Percentiles rank a stretch among this genome's conserved stretches.
Evolutionary conservation across 345 rosid species (phyloP).

Genomic region (Rhizophora mangle): DNA sequence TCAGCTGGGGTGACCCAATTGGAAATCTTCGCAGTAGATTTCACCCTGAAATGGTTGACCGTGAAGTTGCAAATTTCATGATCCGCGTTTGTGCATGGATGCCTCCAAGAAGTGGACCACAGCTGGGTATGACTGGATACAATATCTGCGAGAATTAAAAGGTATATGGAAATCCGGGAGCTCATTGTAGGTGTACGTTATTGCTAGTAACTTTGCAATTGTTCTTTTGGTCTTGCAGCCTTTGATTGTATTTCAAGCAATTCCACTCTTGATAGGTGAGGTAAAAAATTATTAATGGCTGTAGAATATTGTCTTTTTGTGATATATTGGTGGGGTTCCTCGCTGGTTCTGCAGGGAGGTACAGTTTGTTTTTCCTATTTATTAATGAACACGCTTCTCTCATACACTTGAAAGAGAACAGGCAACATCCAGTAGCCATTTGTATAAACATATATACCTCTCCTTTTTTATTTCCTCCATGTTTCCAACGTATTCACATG

Average conservation of each 20-base stretch:
- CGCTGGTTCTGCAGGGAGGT: slow-evolving; percentile 23
- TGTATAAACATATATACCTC: too few relatives aligned
- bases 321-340: slow-evolving; percentile 20
- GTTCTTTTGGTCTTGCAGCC: not conserved
- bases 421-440: too few relatives aligned
- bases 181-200: slow-evolving; percentile 30
- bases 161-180: slow-evolving; percentile 26
- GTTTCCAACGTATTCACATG: too few relatives aligned
- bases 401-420: too few relatives aligned
- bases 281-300: slow-evolving; percentile 11
- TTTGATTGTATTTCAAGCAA: slow-evolving; percentile 14
- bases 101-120: slow-evolving; percentile 96
- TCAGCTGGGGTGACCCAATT: slow-evolving; percentile 92
- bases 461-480: too few relatives aligned
- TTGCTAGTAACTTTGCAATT: slow-evolving; percentile 13
- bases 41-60: slow-evolving; percentile 91
- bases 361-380: slow-evolving; percentile 1
- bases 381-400: too few relatives aligned
- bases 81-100: slow-evolving; percentile 67
- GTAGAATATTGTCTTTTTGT: slow-evolving; percentile 4
- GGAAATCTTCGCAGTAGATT: slow-evolving; percentile 93
- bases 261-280: slow-evolving; percentile 16
- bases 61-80: slow-evolving; percentile 95
- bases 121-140: slow-evolving; percentile 86
- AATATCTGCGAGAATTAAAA: slow-evolving; percentile 95